Evolutionary conservation across 2,329 filamentous ascomycete species (phyloP), one percentile per base, ranked within the genome.

Genomic region (Penicillium rolfsii): DNA sequence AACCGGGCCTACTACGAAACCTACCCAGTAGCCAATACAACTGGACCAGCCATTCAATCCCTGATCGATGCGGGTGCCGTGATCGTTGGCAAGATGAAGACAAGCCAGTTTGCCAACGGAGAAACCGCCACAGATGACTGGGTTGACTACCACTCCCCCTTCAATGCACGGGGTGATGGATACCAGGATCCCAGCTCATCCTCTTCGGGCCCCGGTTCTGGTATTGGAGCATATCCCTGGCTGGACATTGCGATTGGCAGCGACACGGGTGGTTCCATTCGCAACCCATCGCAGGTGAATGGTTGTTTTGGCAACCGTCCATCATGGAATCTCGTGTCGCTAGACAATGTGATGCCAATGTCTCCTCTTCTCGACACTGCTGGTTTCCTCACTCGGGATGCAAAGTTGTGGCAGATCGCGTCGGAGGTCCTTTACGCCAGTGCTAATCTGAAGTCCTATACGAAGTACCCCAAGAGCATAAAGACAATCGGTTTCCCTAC

Each of bases 61-160:
- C 73, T 91, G 0, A 79, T 89, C 3, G 82, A 87, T 56, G 80
- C 84, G 2, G 88, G 89, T 0, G 87, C 85, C 0, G 76, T 78
- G 1, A 60, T 79, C 3, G 70, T 79, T 1, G 77, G 77, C 0
- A 76, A 77, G 52, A 71, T 72, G 55, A 73, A 73, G 19, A 70
- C 71, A 0, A 67, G 68, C 4, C 72, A 77, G 46, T 78, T 78
- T 59, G 74, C 74, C 1, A 73, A 73, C 26, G 70, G 70, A 12
- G 72, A 74, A 43, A 64, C 55, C 16, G 64, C 72, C 0, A 71
- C 65, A 2, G 69, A 65, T 5, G 70, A 74, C 56, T 73, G 74
- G 74, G 70, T 75, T 0, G 76, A 79, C 50, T 74, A 71, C 43
- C 70, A 73, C 55, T 73, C 68, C 26, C 76, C 77, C 1, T 78